phyloP scores from a whole-genome alignment of 2,329 filamentous ascomycete genomes.

The Exophiala sp. region DNA sequence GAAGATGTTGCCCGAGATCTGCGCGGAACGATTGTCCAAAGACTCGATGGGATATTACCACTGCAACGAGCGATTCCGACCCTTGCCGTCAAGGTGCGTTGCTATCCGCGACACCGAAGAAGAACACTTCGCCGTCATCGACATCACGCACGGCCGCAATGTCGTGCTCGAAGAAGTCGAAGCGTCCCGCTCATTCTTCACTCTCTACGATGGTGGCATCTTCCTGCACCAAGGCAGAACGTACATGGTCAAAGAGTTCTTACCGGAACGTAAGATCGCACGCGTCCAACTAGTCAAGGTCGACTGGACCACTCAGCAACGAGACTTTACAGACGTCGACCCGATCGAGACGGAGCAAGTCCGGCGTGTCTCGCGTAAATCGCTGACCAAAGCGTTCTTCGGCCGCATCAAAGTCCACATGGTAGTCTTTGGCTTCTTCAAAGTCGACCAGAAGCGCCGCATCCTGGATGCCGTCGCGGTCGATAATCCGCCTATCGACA shows the following conservation, averaged over 20 bases:
- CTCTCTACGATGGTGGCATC: conserved; percentile 92
- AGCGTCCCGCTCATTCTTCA: conserved; percentile 88
- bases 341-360: conserved; percentile 87
- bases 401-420: conserved; percentile 80
- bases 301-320: conserved; percentile 89
- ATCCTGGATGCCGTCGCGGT: conserved; percentile 90
- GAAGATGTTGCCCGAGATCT: conserved; percentile 62
- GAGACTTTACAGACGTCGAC: conserved; percentile 91
- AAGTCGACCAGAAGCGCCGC: conserved; percentile 76
- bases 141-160: conserved; percentile 73
- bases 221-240: conserved; percentile 94
- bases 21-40: conserved; percentile 63
- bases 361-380: conserved; percentile 57
- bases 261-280: conserved; percentile 71
- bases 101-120: conserved; percentile 85
- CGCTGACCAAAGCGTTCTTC: conserved; percentile 68
- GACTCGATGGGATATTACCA: conserved; percentile 82
- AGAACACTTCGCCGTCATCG: conserved; percentile 88
- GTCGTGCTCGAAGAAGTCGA: conserved; percentile 91
- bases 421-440: conserved; percentile 94
- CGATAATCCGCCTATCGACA: conserved; percentile 84
- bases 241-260: conserved; percentile 86
- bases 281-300: conserved; percentile 84
- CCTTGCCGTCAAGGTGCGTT: conserved; percentile 73
- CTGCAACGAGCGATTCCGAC: conserved; percentile 80